Conservation (phyloP, 306 rosid genomes). For the Bauhinia variegata region DNA sequence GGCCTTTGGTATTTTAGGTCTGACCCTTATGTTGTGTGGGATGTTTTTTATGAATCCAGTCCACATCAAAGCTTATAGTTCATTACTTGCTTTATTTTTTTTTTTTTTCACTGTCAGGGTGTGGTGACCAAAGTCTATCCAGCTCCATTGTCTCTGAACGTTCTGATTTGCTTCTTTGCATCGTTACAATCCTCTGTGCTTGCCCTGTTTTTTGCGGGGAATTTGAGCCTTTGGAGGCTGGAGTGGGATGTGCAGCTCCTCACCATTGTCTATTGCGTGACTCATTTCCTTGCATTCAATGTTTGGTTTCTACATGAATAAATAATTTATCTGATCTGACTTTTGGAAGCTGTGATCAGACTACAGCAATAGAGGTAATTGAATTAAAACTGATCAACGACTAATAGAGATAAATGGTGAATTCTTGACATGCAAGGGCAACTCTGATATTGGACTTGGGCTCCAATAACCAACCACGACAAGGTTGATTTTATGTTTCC, state of each 20-base stretch:
- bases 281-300: not conserved
- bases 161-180: slow-evolving; percentile 44
- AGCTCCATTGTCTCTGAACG: slow-evolving; percentile 33
- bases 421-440: too few species aligned
- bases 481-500: too few species aligned
- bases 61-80: too few species aligned
- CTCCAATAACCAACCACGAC: too few species aligned
- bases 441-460: too few species aligned
- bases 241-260: slow-evolving; percentile 43
- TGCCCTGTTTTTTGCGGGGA: slow-evolving; percentile 36
- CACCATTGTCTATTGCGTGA: slow-evolving; percentile 46
- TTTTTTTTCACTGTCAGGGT: slow-evolving; percentile 23
- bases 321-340: not conserved
- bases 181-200: slow-evolving; percentile 42
- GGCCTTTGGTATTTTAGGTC: too few species aligned
- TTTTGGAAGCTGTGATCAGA: not conserved
- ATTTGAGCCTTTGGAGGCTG: slow-evolving; percentile 39
- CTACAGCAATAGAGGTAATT: too few species aligned
- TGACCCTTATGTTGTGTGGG: too few species aligned
- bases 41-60: too few species aligned
- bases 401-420: too few species aligned
- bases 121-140: slow-evolving; percentile 38
- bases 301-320: not conserved
- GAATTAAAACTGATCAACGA: too few species aligned
- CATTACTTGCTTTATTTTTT: not conserved